These are phyloP conservation scores for Colletotrichum sp. DNA, from an alignment of 2,329 filamentous ascomycete species.

Conservation along the genomic window DNA sequence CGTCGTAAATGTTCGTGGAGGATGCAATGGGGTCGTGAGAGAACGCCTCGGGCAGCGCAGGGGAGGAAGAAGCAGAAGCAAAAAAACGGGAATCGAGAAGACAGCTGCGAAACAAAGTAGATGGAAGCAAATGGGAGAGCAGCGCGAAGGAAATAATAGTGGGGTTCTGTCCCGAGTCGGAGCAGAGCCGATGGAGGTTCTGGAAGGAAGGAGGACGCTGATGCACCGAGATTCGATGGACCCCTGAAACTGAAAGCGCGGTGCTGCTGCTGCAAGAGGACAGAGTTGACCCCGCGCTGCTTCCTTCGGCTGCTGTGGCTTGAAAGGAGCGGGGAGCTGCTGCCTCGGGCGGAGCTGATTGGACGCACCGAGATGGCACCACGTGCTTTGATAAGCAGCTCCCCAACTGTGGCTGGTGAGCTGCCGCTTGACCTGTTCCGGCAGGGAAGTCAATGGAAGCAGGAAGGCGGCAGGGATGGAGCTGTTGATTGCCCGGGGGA, in stretches of 20 bases:
- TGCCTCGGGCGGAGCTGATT: background rate
- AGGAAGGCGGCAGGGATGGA: slow-evolving; percentile 11
- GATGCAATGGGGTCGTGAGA: background rate
- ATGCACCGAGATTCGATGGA: background rate
- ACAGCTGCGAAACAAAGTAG: slow-evolving; percentile 1
- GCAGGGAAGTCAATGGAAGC: slow-evolving; percentile 13
- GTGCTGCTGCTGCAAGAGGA: background rate
- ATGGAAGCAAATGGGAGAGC: background rate
- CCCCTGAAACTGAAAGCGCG: slow-evolving; percentile 3
- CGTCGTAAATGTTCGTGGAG: slow-evolving; percentile 20
- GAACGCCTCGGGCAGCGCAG: background rate
- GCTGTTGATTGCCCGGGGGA: slow-evolving; percentile 12
- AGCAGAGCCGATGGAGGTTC: slow-evolving; percentile 1
- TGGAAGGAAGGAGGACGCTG: slow-evolving; percentile 2
- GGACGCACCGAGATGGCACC: background rate
- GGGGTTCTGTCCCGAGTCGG: slow-evolving; percentile 2
- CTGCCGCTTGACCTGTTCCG: background rate
- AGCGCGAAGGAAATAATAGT: background rate
- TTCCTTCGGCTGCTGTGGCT: background rate
- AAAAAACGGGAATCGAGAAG: background rate
- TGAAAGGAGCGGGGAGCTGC: background rate
- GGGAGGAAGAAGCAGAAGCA: background rate
- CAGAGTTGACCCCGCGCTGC: slow-evolving; percentile 14
- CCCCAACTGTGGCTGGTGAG: background rate
- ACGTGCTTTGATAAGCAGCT: background rate